These are phyloP conservation scores for Fereydounia khargensis DNA, from an alignment of 1,284 basidiomycete genomes.

Conservation along the genomic window DNA sequence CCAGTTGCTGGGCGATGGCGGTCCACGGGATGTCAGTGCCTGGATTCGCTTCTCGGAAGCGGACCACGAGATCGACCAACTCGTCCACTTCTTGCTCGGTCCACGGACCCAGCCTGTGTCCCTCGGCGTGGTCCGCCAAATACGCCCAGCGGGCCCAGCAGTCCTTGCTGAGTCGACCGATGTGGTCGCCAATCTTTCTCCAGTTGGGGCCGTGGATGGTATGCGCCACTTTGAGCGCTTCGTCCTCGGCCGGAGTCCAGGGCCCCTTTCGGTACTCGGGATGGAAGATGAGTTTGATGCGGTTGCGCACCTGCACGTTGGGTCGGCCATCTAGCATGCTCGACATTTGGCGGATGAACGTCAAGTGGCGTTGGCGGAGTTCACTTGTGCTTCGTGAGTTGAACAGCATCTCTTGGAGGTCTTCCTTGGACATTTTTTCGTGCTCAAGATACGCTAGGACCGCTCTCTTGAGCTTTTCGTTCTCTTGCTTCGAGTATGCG, in stretches of 20 bases:
- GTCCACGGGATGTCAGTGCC: constrained; percentile 30
- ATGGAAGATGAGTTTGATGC: constrained; percentile 28
- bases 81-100: constrained; percentile 27
- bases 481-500: constrained; percentile 21
- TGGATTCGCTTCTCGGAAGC: constrained; percentile 12
- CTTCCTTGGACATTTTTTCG: constrained; percentile 25
- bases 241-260: constrained; percentile 28
- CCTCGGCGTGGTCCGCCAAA: constrained; percentile 24
- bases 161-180: constrained; percentile 32
- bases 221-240: constrained; percentile 18
- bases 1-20: constrained; percentile 24
- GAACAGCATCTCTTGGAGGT: constrained; percentile 34
- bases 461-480: constrained; percentile 25
- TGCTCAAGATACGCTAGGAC: background rate
- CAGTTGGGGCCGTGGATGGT: constrained; percentile 14
- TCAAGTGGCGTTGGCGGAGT: background rate
- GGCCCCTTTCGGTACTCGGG: constrained; percentile 26
- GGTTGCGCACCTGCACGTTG: constrained; percentile 30
- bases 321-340: constrained; percentile 20
- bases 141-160: constrained; percentile 24
- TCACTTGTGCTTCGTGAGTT: constrained; percentile 16
- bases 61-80: background rate
- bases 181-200: constrained; percentile 25
- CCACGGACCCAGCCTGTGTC: constrained; percentile 19
- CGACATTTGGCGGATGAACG: background rate